Evolutionary conservation across 148 eudicot genomes (phyloP).

Genomic region (Fagopyrum tataricum): DNA sequence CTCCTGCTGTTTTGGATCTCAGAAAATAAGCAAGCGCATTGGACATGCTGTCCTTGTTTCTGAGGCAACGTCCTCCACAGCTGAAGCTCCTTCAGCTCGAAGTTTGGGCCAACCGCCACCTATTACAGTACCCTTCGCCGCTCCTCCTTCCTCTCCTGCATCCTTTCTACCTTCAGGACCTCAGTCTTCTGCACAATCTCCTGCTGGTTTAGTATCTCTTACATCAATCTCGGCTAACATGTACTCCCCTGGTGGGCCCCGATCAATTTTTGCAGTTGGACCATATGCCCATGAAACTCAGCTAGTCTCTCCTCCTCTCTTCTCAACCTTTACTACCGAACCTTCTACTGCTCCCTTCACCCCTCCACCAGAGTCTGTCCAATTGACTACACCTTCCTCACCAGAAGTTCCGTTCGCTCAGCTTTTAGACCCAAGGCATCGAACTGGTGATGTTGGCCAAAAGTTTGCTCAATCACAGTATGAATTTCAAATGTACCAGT

Average conservation of each 20-base stretch:
- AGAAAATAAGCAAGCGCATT: conserved; percentile 7
- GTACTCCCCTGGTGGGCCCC: conserved; percentile 85
- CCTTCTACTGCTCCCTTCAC: conserved; percentile 95
- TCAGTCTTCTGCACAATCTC: conserved; percentile 4
- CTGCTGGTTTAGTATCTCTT: background rate
- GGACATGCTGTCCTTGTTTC: conserved; percentile 4
- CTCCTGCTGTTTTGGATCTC: conserved; percentile 12
- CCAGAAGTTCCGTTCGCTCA: conserved; percentile 98
- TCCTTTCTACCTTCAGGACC: conserved; percentile 9
- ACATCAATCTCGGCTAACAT: conserved; percentile 13
- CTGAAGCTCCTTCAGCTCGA: conserved; percentile 5
- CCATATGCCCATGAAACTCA: conserved; percentile 97
- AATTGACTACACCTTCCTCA: conserved; percentile 91
- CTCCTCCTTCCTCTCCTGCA: conserved; percentile 12
- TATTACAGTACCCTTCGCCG: conserved; percentile 7
- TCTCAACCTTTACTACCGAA: conserved; percentile 88
- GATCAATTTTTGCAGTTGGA: conserved; percentile 38
- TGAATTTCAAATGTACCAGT: conserved; percentile 79
- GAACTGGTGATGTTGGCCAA: conserved; percentile 33
- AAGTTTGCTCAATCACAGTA: conserved; percentile 49
- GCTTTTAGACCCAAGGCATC: conserved; percentile 57
- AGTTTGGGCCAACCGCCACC: conserved; percentile 1
- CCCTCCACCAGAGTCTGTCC: conserved; percentile 93
- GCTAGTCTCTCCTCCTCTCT: conserved; percentile 86
- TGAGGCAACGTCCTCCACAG: background rate